Conservation (phyloP, 805 yeast species). For the Lipomyces orientalis region DNA sequence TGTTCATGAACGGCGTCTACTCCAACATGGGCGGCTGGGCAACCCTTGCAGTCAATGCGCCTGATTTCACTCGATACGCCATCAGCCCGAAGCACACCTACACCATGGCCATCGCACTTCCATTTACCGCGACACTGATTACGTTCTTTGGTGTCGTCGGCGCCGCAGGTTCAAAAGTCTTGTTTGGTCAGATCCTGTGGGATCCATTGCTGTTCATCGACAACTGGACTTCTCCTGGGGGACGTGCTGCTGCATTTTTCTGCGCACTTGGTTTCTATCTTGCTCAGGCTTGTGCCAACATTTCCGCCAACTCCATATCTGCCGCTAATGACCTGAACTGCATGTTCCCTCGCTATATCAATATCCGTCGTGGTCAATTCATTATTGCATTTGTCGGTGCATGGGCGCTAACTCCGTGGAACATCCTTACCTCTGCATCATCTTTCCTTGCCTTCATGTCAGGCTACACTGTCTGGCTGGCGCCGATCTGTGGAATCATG, state of each 20-base stretch:
- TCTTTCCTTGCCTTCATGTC: constrained; percentile 79
- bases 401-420: constrained; percentile 79
- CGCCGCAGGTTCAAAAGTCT: constrained; percentile 43
- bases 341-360: constrained; percentile 54
- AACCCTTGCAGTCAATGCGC: constrained; percentile 56
- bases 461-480: constrained; percentile 81
- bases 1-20: constrained; percentile 66
- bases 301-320: constrained; percentile 61
- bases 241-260: constrained; percentile 80
- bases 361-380: constrained; percentile 66
- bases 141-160: constrained; percentile 39
- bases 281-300: constrained; percentile 80
- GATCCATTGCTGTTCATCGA: constrained; percentile 53
- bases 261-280: constrained; percentile 71
- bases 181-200: constrained; percentile 55
- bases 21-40: constrained; percentile 35
- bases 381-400: constrained; percentile 75
- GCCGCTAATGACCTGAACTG: constrained; percentile 58
- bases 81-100: constrained; percentile 49
- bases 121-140: constrained; percentile 47
- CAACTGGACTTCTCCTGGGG: constrained; percentile 52
- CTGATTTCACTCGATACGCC: constrained; percentile 57
- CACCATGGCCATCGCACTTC: constrained; percentile 57
- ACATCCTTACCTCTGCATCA: constrained; percentile 68
- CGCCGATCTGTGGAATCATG: constrained; percentile 81